Percentiles rank a stretch among this genome's conserved stretches.
Conservation (phyloP, 2,329 filamentous ascomycete genomes). For the Coniochaeta sp. region DNA sequence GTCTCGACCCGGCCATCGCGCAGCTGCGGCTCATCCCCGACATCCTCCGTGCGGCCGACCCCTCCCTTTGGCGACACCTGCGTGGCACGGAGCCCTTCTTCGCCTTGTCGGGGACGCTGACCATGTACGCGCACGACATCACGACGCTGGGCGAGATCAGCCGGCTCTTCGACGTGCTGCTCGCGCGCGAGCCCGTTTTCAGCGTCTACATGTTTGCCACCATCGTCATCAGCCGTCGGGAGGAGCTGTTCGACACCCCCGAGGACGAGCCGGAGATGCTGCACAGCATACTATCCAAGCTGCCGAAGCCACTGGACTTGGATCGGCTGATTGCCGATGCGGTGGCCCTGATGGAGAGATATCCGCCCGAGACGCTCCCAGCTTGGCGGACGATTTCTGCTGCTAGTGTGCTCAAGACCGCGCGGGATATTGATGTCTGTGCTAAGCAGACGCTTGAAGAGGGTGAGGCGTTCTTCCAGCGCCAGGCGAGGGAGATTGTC, state of each 20-base stretch:
- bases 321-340: slow-evolving; percentile 67
- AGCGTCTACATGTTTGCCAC: slow-evolving; percentile 87
- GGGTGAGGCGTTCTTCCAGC: slow-evolving; percentile 59
- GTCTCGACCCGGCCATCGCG: slow-evolving; percentile 67
- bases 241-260: slow-evolving; percentile 79
- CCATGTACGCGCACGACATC: slow-evolving; percentile 95
- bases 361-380: slow-evolving; percentile 66
- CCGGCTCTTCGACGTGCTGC: slow-evolving; percentile 83
- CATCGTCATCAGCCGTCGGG: slow-evolving; percentile 72
- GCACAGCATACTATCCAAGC: slow-evolving; percentile 77
- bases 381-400: slow-evolving; percentile 66
- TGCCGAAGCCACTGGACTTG: slow-evolving; percentile 73
- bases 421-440: slow-evolving; percentile 43
- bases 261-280: slow-evolving; percentile 86
- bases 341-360: slow-evolving; percentile 49
- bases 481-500: slow-evolving; percentile 65
- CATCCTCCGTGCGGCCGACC: slow-evolving; percentile 67
- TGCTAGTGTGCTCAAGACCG: slow-evolving; percentile 81
- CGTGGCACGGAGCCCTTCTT: slow-evolving; percentile 79
- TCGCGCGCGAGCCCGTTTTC: slow-evolving; percentile 82
- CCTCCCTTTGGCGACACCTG: slow-evolving; percentile 66
- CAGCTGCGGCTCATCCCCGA: slow-evolving; percentile 85
- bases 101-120: slow-evolving; percentile 85
- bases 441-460: slow-evolving; percentile 53
- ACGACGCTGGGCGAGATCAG: slow-evolving; percentile 83